These are phyloP conservation scores for Sclerotinia sclerotiorum DNA, from an alignment of 2,329 filamentous ascomycete species.

Conservation along the genomic window DNA sequence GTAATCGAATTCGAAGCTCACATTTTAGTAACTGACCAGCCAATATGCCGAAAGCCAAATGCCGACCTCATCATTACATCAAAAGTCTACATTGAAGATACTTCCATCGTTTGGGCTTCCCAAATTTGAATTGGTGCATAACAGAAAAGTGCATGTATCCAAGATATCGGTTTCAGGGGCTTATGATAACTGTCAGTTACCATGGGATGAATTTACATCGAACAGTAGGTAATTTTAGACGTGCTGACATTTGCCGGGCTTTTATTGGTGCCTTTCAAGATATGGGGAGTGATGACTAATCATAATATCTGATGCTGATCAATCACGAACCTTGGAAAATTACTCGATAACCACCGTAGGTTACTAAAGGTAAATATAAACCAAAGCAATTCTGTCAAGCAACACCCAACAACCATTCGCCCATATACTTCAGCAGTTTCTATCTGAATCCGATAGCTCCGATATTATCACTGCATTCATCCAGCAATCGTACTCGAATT, in stretches of 20 bases:
- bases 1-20: no score
- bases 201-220: not conserved
- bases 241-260: slow-evolving; percentile 9
- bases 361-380: no score
- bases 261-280: not conserved
- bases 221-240: not conserved
- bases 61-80: no score
- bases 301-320: not conserved
- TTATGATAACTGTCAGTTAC: not conserved
- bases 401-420: not conserved
- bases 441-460: not conserved
- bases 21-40: no score
- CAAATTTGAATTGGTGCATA: no score
- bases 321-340: slow-evolving; percentile 7
- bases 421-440: not conserved
- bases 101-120: no score
- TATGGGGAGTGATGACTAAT: not conserved
- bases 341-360: no score
- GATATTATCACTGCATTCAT: no score
- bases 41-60: no score
- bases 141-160: no score
- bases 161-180: no score
- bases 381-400: not conserved
- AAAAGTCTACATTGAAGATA: no score
- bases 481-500: not conserved